Base-by-base conservation (phyloP, 1,284 basidiomycete species). In the Heliocybe sulcata region DNA sequence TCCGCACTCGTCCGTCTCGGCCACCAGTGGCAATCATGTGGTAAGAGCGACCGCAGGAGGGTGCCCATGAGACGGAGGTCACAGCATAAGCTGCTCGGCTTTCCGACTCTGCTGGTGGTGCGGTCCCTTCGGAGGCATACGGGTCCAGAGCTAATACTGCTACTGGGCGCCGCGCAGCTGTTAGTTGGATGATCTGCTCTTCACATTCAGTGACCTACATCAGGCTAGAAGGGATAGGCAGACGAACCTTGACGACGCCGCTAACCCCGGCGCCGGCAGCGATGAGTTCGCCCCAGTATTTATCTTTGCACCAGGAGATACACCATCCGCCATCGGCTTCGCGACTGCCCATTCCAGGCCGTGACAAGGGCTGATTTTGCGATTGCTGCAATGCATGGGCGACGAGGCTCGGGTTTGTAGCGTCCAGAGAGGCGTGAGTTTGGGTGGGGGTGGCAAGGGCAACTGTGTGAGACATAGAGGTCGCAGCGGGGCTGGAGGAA, bases 241-340 rank as follows among this genome's bases (percentile, higher is more conserved):
- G n/a, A 60, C 73, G 53, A 47, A 93, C 90, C 69, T 94, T 91
- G 49, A 96, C 75, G 16, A 82, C 69, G 0, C 90, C 88, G 57
- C 74, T 81, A 1, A 81, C 77, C 1, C 93, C 93, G 53, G 81
- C 81, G 1, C 83, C 82, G 0, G 83, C 84, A 12, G 90, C 92
- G 45, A 97, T 73, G 23, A 95, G 67, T 64, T 94, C 90, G 0
- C 94, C 94, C 92, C 93, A 95, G 70, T 93, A 95, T 57, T 81
- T 78, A 62, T 98, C 94, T 64, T 92, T 91, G 69, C 94, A 97
- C 93, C 94, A 98, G 20, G 87, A 89, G 47, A 98, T 69, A 57
- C 86, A 87, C 92, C 94, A 97, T 0, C 91, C 94, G 9, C 93
- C 93, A 57, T 92, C 87, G 1, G 91, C 91, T 67, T 91, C 90